Base-by-base conservation (phyloP, 371 early-diverging fungal genomes). In the Zychaea mexicana region DNA sequence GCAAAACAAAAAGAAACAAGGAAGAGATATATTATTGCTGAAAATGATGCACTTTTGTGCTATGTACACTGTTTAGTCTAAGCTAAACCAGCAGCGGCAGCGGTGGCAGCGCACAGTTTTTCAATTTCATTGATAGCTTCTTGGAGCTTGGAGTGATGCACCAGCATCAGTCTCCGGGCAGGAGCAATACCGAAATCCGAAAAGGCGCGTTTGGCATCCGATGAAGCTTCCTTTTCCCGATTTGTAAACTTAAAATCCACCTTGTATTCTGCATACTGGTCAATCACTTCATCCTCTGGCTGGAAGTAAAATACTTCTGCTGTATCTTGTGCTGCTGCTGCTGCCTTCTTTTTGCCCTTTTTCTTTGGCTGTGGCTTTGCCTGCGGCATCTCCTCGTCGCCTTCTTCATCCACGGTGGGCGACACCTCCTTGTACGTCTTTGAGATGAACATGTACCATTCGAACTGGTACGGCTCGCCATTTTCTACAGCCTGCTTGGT, bases 201-300 rank as follows among this genome's bases (percentile, higher is more conserved):
- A 70, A 96, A 96, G 1, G 92, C 85, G 57, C 92, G 85, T 64
- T 88, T 81, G 4, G 95, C 87, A 69, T 96, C 96, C 9, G 94
- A 80, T 15, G 85, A 84, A 6, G 85, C 70, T 60, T 87, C 85
- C 53, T 79, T 76, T 32, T 82, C 77, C 27, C 73, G 79, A 56
- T 82, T 78, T 7, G 90, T 83, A 52, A 90, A 82, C 68, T 88
- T 88, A 71, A 83, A 95, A 66, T 95, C 94, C 24, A 73, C 78
- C 46, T 71, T 71, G 53, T 76, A 64, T 17, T 64, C 60, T 26
- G 81, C 73, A 38, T 78, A 74, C 57, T 69, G 71, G 19, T 68
- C 87, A 49, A 96, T 84, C 57, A 96, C 86, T 69, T 96, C 96
- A 69, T 98, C 98, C 69, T 98, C 98, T 0, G 92, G 84, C 69